Percentiles rank a stretch among this genome's conserved stretches.
Conservation (phyloP, 441 rosid species). For the Erysimum pusillum region DNA sequence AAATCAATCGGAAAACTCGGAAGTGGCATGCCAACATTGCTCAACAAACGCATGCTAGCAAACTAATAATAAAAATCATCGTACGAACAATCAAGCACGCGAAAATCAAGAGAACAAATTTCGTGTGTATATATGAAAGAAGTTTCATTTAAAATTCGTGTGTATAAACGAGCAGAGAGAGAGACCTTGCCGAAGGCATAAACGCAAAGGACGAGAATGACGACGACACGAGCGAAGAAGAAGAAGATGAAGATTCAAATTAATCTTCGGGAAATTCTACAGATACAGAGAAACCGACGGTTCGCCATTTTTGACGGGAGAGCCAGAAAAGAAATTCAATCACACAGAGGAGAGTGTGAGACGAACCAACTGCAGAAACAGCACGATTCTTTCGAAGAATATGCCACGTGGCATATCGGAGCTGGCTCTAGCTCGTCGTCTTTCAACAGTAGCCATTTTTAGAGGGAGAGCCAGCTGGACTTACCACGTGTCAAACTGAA, state of each 20-base stretch:
- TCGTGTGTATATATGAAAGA: neutral
- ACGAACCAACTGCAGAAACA: slow-evolving; percentile 25
- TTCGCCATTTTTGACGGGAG: slow-evolving; percentile 48
- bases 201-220: slow-evolving; percentile 28
- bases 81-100: neutral
- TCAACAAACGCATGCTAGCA: slow-evolving; percentile 14
- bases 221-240: slow-evolving; percentile 22
- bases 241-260: slow-evolving; percentile 14
- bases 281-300: slow-evolving; percentile 42
- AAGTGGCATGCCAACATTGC: slow-evolving; percentile 18
- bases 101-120: slow-evolving; percentile 2
- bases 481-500: slow-evolving; percentile 6
- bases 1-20: slow-evolving; percentile 1
- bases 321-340: slow-evolving; percentile 28
- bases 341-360: slow-evolving; percentile 38
- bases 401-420: slow-evolving; percentile 33
- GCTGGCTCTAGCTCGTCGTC: slow-evolving; percentile 33
- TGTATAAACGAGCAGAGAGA: slow-evolving; percentile 2
- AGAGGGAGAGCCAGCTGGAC: slow-evolving; percentile 32
- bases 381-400: slow-evolving; percentile 18
- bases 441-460: slow-evolving; percentile 32
- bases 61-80: neutral
- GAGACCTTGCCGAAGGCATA: slow-evolving; percentile 40
- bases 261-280: slow-evolving; percentile 12
- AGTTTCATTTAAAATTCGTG: neutral